A percentile compares a stretch with the other conserved stretches of the same genome.
phyloP scores from a whole-genome alignment of 2,329 filamentous ascomycete genomes.

The Zelopaecilomyces penicillatus region DNA sequence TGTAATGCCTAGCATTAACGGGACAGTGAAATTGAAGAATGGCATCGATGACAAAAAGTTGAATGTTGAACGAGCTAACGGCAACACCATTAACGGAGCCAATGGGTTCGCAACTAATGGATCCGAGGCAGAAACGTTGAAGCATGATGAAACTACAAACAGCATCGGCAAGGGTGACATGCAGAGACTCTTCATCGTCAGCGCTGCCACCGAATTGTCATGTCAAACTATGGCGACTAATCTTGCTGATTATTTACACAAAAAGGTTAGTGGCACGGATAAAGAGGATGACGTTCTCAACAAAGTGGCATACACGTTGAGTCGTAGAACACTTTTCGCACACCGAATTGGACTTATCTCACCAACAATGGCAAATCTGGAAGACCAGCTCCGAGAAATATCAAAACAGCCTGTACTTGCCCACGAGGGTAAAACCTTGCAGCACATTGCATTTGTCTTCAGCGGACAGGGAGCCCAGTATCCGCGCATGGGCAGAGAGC shows the following conservation, averaged over 20 bases:
- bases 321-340: constrained; percentile 1
- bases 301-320: background rate
- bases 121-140: too few relatives aligned
- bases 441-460: constrained; percentile 11
- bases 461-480: constrained; percentile 18
- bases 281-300: background rate
- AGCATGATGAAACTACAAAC: too few relatives aligned
- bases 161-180: too few relatives aligned
- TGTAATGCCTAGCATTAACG: background rate
- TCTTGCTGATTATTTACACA: background rate
- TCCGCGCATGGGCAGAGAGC: constrained; percentile 9
- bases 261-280: background rate
- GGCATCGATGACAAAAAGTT: too few relatives aligned
- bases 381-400: background rate
- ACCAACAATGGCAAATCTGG: background rate
- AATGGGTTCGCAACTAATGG: too few relatives aligned
- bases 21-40: too few relatives aligned
- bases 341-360: background rate
- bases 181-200: background rate
- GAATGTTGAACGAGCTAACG: too few relatives aligned
- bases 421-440: too few relatives aligned
- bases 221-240: background rate
- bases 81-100: too few relatives aligned
- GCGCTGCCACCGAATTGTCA: background rate
- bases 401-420: background rate